Evolutionary conservation across 2,329 filamentous ascomycete genomes (phyloP).

Genomic region (Botrytis fabae): DNA sequence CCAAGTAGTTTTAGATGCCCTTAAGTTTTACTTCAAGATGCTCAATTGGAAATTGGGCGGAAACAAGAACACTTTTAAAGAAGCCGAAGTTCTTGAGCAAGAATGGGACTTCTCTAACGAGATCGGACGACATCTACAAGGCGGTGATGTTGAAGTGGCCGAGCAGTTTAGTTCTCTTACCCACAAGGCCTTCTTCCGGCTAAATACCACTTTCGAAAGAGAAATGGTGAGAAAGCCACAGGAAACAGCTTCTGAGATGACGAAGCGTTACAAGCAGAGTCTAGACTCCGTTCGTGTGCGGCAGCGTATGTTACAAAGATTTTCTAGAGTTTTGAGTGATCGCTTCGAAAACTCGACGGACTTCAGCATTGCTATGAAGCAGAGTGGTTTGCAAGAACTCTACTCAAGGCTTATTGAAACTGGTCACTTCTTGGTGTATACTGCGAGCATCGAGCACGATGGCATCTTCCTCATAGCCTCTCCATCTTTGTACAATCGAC

Average conservation of each 20-base stretch:
- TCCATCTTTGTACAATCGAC: constrained; percentile 70
- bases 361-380: constrained; percentile 77
- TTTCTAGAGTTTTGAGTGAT: constrained; percentile 85
- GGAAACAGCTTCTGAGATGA: constrained; percentile 84
- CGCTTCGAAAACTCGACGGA: constrained; percentile 97
- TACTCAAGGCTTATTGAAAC: constrained; percentile 78
- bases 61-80: constrained; percentile 99
- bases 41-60: constrained; percentile 96
- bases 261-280: constrained; percentile 93
- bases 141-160: constrained; percentile 92
- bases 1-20: constrained; percentile 81
- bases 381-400: constrained; percentile 70
- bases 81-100: constrained; percentile 93
- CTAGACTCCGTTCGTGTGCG: constrained; percentile 94
- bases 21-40: constrained; percentile 99
- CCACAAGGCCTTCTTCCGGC: constrained; percentile 83
- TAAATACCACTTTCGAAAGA: constrained; percentile 88
- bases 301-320: constrained; percentile 94
- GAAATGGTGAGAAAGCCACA: constrained; percentile 83
- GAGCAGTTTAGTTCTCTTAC: constrained; percentile 96
- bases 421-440: constrained; percentile 85
- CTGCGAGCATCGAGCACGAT: constrained; percentile 67
- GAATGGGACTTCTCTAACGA: constrained; percentile 98
- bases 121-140: constrained; percentile 86
- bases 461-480: constrained; percentile 85